Percentiles rank a stretch among this genome's conserved stretches.
Conservation (phyloP, 345 rosid genomes). For the Acer yangbiense region DNA sequence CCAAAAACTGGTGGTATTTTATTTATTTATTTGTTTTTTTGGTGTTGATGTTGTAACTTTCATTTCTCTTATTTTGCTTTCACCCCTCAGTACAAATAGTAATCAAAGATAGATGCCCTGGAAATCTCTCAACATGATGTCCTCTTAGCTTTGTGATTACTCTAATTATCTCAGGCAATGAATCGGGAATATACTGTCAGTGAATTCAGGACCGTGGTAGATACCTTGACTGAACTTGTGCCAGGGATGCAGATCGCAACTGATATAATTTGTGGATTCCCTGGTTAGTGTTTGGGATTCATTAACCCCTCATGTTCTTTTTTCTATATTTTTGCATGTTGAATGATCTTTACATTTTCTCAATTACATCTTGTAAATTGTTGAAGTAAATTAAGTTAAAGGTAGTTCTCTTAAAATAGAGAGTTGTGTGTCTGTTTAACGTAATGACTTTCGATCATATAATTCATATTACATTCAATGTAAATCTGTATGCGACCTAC, state of each 20-base stretch:
- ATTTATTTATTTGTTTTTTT: neutral
- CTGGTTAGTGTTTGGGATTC: slow-evolving; percentile 54
- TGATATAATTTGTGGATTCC: slow-evolving; percentile 94
- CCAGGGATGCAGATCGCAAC: slow-evolving; percentile 99
- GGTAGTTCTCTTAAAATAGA: neutral
- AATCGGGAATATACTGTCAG: slow-evolving; percentile 81
- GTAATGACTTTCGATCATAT: neutral
- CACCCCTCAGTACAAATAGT: too few relatives aligned
- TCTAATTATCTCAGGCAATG: slow-evolving; percentile 66
- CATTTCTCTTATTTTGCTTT: neutral
- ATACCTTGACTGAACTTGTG: slow-evolving; percentile 86
- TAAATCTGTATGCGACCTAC: neutral
- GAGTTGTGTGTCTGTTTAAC: neutral
- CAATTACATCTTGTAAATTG: neutral
- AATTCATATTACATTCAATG: neutral
- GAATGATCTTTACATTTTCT: neutral
- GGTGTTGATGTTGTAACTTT: neutral
- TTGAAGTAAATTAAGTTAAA: slow-evolving; percentile 1
- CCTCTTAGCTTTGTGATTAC: slow-evolving; percentile 15
- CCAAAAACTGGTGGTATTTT: neutral
- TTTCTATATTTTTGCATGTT: neutral
- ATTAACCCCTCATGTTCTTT: neutral
- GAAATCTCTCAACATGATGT: slow-evolving; percentile 4
- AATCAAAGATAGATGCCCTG: neutral
- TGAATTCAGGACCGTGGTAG: slow-evolving; percentile 87